These are phyloP conservation scores for Jamesozyma lodderae DNA, from an alignment of 805 yeast species.

Conservation along the genomic window DNA sequence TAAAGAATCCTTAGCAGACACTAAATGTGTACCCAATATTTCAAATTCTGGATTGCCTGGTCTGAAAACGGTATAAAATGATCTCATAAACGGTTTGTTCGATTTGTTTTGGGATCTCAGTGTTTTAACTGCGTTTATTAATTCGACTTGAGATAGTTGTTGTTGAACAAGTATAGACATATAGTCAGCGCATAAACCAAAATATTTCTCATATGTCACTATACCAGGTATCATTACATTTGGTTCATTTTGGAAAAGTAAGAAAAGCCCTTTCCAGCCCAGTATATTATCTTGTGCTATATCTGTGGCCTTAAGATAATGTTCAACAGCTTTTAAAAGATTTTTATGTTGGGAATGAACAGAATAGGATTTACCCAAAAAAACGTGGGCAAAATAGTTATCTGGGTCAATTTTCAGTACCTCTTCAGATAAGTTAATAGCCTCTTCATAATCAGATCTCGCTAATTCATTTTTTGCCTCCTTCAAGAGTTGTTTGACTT, in stretches of 20 bases:
- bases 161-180: slow-evolving; percentile 35
- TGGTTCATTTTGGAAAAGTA: slow-evolving; percentile 31
- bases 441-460: slow-evolving; percentile 51
- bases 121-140: slow-evolving; percentile 38
- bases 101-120: slow-evolving; percentile 35
- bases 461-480: slow-evolving; percentile 45
- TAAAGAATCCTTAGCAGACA: slow-evolving; percentile 39
- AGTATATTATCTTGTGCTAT: slow-evolving; percentile 43
- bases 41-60: slow-evolving; percentile 54
- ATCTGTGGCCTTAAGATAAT: slow-evolving; percentile 42
- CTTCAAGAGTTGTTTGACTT: slow-evolving; percentile 34
- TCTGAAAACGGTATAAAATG: slow-evolving; percentile 40
- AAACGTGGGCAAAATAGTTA: slow-evolving; percentile 58
- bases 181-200: slow-evolving; percentile 38
- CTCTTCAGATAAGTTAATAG: slow-evolving; percentile 46
- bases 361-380: slow-evolving; percentile 63
- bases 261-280: slow-evolving; percentile 78
- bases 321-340: slow-evolving; percentile 11
- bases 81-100: slow-evolving; percentile 31
- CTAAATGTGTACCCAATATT: slow-evolving; percentile 39
- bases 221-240: slow-evolving; percentile 30
- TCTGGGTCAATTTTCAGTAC: slow-evolving; percentile 47
- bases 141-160: slow-evolving; percentile 40
- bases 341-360: slow-evolving; percentile 16
- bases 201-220: slow-evolving; percentile 33